Percentiles rank a stretch among this genome's conserved stretches.
These are phyloP conservation scores for Synchytrium microbalum DNA, from an alignment of 371 early-diverging fungal species.

Conservation along the genomic window DNA sequence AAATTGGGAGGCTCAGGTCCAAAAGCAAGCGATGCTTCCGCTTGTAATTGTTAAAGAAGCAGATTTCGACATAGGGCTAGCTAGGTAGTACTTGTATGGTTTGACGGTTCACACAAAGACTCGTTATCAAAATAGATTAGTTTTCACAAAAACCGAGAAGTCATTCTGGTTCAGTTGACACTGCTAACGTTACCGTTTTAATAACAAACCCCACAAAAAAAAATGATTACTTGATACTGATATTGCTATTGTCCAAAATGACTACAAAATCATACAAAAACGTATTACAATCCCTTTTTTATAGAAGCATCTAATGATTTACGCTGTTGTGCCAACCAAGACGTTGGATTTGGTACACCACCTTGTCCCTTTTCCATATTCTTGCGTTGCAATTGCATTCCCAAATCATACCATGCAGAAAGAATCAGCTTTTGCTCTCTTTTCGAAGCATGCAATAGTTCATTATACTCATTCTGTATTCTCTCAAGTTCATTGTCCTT, in stretches of 20 bases:
- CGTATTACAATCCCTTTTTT: no score
- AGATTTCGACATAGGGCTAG: no score
- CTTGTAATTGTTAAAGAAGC: conserved; percentile 4
- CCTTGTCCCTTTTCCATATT: neutral
- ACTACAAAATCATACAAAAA: no score
- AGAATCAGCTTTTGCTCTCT: conserved; percentile 67
- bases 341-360: neutral
- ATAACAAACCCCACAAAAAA: no score
- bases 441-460: conserved; percentile 41
- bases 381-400: conserved; percentile 22
- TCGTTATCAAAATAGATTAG: no score
- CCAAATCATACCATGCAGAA: conserved; percentile 68
- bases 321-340: neutral
- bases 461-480: conserved; percentile 49
- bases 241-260: no score
- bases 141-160: no score
- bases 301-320: neutral
- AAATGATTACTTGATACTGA: no score
- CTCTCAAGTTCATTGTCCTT: conserved; percentile 64
- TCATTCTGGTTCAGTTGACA: no score
- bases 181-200: no score
- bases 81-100: no score
- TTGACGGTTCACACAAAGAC: no score
- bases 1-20: conserved; percentile 3
- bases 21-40: neutral